Evolutionary conservation across 805 yeast genomes (phyloP).

Genomic region (Saccharomycopsis babjevae): DNA sequence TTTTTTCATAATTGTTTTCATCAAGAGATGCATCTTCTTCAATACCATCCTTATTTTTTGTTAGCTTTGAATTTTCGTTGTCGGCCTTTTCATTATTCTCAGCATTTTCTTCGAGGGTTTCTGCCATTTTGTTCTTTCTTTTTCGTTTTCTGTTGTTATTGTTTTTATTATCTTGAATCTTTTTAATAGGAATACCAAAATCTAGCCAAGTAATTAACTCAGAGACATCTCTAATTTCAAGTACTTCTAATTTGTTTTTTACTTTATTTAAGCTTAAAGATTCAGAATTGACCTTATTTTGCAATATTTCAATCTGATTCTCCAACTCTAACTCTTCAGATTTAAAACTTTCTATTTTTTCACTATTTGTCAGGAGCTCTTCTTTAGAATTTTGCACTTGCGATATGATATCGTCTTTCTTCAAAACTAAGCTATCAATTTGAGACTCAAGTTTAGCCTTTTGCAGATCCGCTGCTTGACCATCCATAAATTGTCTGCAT

Average conservation of each 20-base stretch:
- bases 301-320: conserved; percentile 51
- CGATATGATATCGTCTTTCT: conserved; percentile 32
- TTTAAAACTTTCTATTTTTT: conserved; percentile 44
- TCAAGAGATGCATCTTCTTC: not conserved
- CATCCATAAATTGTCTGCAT: conserved; percentile 23
- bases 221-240: conserved; percentile 45
- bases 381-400: conserved; percentile 34
- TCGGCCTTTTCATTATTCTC: conserved; percentile 7
- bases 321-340: conserved; percentile 59
- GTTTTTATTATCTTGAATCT: not conserved
- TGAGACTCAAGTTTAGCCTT: conserved; percentile 14
- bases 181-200: conserved; percentile 10
- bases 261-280: conserved; percentile 31
- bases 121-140: conserved; percentile 6
- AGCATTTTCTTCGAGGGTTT: conserved; percentile 4
- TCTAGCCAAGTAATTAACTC: conserved; percentile 42
- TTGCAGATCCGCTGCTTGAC: conserved; percentile 27
- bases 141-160: conserved; percentile 8
- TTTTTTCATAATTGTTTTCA: conserved; percentile 9
- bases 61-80: not conserved
- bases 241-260: conserved; percentile 31
- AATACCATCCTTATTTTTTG: conserved; percentile 17
- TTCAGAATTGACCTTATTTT: conserved; percentile 29
- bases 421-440: conserved; percentile 23
- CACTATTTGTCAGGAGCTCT: conserved; percentile 30